phyloP scores from a whole-genome alignment of 345 rosid genomes.

The Linum lewisii region DNA sequence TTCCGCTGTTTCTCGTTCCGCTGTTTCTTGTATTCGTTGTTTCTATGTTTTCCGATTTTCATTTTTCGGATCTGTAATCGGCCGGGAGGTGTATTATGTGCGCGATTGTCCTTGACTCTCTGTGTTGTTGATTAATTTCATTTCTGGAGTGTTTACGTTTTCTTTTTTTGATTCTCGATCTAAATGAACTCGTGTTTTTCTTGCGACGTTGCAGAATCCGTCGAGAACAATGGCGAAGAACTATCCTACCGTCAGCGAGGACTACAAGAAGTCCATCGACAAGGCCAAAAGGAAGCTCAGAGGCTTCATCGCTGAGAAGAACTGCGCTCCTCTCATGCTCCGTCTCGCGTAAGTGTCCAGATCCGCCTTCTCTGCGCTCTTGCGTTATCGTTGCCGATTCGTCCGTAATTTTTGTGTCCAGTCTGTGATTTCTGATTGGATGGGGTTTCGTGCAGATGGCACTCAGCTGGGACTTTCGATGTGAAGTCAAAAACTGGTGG shows the following conservation, averaged over 20 bases:
- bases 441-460: constrained; percentile 51
- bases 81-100: background rate
- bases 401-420: background rate
- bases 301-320: constrained; percentile 78
- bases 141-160: constrained; percentile 1
- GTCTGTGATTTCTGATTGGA: background rate
- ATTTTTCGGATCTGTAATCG: background rate
- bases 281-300: constrained; percentile 82
- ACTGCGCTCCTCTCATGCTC: constrained; percentile 92
- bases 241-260: constrained; percentile 76
- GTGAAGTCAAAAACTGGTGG: constrained; percentile 79
- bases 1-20: background rate
- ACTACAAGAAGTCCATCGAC: constrained; percentile 65
- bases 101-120: background rate
- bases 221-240: constrained; percentile 52
- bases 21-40: background rate
- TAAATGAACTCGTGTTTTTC: background rate
- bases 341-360: constrained; percentile 60
- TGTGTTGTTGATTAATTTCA: background rate
- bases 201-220: background rate
- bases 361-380: background rate
- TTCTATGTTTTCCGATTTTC: background rate
- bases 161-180: background rate
- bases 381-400: background rate
- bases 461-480: constrained; percentile 92